Evolutionary conservation across 1,284 basidiomycete species (phyloP), one percentile per base, ranked within the genome.

Genomic region (Pholiota adiposa): DNA sequence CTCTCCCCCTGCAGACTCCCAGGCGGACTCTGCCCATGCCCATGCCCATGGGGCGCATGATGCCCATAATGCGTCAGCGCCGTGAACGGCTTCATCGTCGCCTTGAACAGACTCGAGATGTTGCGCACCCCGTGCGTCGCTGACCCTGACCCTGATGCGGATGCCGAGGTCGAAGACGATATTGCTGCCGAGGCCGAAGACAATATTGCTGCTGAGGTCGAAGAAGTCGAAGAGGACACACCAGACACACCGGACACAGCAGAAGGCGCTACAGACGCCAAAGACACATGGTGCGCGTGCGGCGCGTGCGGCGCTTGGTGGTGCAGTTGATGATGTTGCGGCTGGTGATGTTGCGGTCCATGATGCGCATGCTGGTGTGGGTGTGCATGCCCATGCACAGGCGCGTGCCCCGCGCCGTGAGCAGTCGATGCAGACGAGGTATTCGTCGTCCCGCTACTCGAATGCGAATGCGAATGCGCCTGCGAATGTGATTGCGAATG

Each of bases 1-100:
- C 16, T 38, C 36, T 14, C 36, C 29, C 29, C 11, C 29, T 31
- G 5, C 29, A 31, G 29, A 4, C 5, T 5, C 4, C 11, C 5
- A 4, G 29, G 29, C 29, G 29, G 11, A 31, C 11, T 4, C 4
- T 4, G 29, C 29, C 5, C 4, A 11, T 31, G 29, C 29, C 5
- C 29, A 31, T 31, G 29, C 29, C 29, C 29, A 31, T 31, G 29
- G 11, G 4, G 29, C 29, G 29, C 43, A 21, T 49, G 40, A 38
- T 58, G 61, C 5, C 50, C 34, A 41, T 62, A 62, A 34, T 55
- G 75, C 61, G 65, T 57, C 5, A 71, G 56, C 6, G 69, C 56
- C 4, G 65, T 67, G 54, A 87, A 82, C 0, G 86, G 86, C 65
- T 86, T 89, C 84, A 90, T 85, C 31, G 83, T 80, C 25, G 82